A percentile compares a stretch with the other conserved stretches of the same genome.
phyloP scores from a whole-genome alignment of 2,329 filamentous ascomycete genomes.

The Apiospora sp. region DNA sequence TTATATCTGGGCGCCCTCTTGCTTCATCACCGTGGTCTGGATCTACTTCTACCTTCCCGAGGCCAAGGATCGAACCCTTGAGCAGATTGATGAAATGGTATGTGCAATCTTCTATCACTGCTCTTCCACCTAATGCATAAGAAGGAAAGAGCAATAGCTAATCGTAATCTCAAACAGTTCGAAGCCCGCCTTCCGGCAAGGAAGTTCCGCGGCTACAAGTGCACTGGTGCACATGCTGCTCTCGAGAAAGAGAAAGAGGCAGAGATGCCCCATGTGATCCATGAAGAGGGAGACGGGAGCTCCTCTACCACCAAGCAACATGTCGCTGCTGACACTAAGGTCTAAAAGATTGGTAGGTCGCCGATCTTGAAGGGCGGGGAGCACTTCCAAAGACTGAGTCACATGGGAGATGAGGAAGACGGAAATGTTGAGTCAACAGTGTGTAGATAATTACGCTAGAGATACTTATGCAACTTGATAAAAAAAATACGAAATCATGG shows the following conservation, averaged over 20 bases:
- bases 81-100: constrained; percentile 58
- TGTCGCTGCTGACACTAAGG: not conserved
- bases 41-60: constrained; percentile 56
- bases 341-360: not conserved
- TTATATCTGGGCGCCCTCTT: constrained; percentile 56
- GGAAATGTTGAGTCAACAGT: not conserved
- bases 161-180: constrained; percentile 27
- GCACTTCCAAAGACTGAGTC: too few species aligned
- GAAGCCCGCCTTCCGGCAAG: constrained; percentile 34
- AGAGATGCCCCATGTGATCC: constrained; percentile 25
- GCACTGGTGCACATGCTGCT: constrained; percentile 24
- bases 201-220: constrained; percentile 35
- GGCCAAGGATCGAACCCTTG: constrained; percentile 54
- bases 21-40: constrained; percentile 36
- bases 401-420: too few species aligned
- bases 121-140: too few species aligned
- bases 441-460: too few species aligned
- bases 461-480: too few species aligned
- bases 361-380: too few species aligned
- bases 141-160: not conserved
- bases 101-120: not conserved
- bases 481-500: too few species aligned
- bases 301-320: not conserved
- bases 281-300: constrained; percentile 31
- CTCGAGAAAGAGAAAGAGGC: constrained; percentile 16